Percentiles rank a stretch among this genome's conserved stretches.
Conservation (phyloP, 495 filamentous ascomycete genomes). For the Penicillium arizonense region DNA sequence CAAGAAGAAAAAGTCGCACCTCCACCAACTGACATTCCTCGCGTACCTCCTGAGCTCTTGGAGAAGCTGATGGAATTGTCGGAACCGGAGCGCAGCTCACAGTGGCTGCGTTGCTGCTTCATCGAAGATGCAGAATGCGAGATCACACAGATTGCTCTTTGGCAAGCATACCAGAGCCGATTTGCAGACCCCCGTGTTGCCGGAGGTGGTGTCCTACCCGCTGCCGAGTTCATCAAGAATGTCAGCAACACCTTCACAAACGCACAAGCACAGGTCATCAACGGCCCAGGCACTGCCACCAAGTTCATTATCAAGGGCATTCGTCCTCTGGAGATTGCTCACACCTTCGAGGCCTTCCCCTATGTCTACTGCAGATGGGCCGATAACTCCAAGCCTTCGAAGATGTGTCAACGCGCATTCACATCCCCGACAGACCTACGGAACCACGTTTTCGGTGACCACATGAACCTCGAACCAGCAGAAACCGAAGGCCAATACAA, state of each 20-base stretch:
- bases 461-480: constrained; percentile 57
- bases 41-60: constrained; percentile 73
- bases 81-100: constrained; percentile 84
- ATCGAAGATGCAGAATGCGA: constrained; percentile 80
- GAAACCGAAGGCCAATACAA: constrained; percentile 50
- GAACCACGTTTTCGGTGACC: constrained; percentile 67
- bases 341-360: constrained; percentile 62
- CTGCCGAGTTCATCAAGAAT: constrained; percentile 96
- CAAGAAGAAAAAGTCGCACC: constrained; percentile 48
- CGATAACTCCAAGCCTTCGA: constrained; percentile 38
- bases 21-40: constrained; percentile 63
- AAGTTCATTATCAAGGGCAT: constrained; percentile 97
- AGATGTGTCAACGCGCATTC: constrained; percentile 63
- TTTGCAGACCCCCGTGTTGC: constrained; percentile 56
- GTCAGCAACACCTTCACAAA: constrained; percentile 75
- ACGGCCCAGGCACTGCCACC: constrained; percentile 49
- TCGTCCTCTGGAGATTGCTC: constrained; percentile 68
- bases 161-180: constrained; percentile 91
- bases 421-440: constrained; percentile 61
- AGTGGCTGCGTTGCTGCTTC: constrained; percentile 69
- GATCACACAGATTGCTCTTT: constrained; percentile 94
- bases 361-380: constrained; percentile 59
- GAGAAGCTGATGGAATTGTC: constrained; percentile 68
- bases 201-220: constrained; percentile 66
- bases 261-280: constrained; percentile 80